Percentiles rank a stretch among this genome's conserved stretches.
phyloP scores from a whole-genome alignment of 371 early-diverging fungal species.

The Lichtheimia ramosa region DNA sequence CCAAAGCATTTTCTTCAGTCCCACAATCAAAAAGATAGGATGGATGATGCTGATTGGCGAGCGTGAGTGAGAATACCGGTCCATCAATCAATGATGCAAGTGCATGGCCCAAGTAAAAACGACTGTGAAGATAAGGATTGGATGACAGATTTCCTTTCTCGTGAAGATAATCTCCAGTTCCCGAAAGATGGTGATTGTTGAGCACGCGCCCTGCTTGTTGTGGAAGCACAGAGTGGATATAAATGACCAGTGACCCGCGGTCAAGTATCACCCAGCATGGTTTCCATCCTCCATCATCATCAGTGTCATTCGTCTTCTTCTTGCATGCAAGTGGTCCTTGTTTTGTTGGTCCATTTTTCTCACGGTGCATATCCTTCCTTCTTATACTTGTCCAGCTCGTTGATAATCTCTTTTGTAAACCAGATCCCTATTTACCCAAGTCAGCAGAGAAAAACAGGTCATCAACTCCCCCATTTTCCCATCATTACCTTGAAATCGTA shows the following conservation, averaged over 20 bases:
- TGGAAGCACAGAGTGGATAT: constrained; percentile 8
- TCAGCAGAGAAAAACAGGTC: no score
- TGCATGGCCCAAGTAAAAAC: constrained; percentile 16
- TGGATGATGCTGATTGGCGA: constrained; percentile 12
- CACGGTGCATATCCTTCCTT: constrained; percentile 13
- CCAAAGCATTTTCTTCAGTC: constrained; percentile 17
- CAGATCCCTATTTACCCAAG: no score
- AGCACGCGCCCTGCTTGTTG: background rate
- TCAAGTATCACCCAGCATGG: constrained; percentile 27
- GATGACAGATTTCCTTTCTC: constrained; percentile 13
- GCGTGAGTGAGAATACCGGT: constrained; percentile 16
- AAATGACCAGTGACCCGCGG: constrained; percentile 24
- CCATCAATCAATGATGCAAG: constrained; percentile 7
- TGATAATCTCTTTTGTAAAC: background rate
- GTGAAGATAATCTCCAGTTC: constrained; percentile 16
- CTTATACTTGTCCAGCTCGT: constrained; percentile 19
- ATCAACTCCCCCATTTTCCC: no score
- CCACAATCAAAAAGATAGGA: constrained; percentile 24
- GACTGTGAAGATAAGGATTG: constrained; percentile 8
- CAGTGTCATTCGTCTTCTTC: no score
- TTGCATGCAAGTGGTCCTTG: constrained; percentile 23
- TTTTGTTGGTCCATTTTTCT: constrained; percentile 24
- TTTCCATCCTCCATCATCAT: constrained; percentile 16
- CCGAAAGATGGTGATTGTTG: background rate
- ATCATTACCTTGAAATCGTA: no score